Percentiles rank a stretch among this genome's conserved stretches.
phyloP scores from a whole-genome alignment of 805 yeast species.

The Grigorovia yakushimaensis region DNA sequence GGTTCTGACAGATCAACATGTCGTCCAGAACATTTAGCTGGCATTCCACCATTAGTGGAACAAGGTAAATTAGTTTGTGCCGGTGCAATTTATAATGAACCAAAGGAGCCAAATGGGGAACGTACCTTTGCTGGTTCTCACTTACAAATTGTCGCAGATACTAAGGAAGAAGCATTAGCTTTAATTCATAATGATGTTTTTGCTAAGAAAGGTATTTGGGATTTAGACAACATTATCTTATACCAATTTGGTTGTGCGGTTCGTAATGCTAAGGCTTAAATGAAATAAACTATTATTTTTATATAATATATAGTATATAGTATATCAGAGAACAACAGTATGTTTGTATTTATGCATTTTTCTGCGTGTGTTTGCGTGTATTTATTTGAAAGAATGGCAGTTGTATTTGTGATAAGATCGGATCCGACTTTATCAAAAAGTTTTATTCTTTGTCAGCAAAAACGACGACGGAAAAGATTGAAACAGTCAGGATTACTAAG shows the following conservation, averaged over 20 bases:
- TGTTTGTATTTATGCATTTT: neutral
- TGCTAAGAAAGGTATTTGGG: constrained; percentile 66
- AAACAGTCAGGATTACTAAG: no score
- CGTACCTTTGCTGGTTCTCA: constrained; percentile 59
- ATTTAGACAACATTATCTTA: constrained; percentile 48
- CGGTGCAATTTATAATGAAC: constrained; percentile 44
- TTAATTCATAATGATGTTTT: constrained; percentile 56
- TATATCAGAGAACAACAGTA: no score
- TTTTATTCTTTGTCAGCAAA: neutral
- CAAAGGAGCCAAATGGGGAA: constrained; percentile 32
- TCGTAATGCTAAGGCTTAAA: constrained; percentile 31
- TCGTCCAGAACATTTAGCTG: constrained; percentile 46
- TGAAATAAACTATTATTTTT: neutral
- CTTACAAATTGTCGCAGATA: constrained; percentile 52
- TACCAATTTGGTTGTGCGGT: constrained; percentile 44
- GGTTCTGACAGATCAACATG: constrained; percentile 44
- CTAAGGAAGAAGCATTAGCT: constrained; percentile 55
- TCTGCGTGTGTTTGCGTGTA: no score
- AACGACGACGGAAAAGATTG: neutral
- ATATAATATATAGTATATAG: neutral
- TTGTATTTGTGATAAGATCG: neutral
- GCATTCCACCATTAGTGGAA: constrained; percentile 34
- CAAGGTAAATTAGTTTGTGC: constrained; percentile 38
- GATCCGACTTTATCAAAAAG: neutral
- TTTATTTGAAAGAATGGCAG: no score